A percentile compares a stretch with the other conserved stretches of the same genome.
These are phyloP conservation scores for Phoma herbarum DNA, from an alignment of 2,329 filamentous ascomycete species.

Conservation along the genomic window DNA sequence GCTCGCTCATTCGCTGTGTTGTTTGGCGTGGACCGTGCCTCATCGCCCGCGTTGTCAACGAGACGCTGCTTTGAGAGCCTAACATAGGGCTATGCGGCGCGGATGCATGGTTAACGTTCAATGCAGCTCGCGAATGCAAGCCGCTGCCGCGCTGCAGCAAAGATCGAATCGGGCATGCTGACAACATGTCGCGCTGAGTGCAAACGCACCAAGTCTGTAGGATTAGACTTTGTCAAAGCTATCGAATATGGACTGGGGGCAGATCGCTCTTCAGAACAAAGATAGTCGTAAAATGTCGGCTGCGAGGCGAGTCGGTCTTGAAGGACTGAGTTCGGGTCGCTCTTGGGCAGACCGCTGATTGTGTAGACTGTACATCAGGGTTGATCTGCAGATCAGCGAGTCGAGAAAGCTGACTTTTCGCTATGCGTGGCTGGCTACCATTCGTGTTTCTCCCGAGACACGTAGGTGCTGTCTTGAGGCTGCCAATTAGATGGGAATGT, in stretches of 20 bases:
- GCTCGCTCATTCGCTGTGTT: constrained; percentile 1
- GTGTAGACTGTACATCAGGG: not conserved
- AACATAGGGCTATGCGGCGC: constrained; percentile 27
- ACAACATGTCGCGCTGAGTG: not conserved
- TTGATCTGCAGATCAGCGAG: constrained; percentile 15
- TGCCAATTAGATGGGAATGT: not conserved
- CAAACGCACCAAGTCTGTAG: not conserved
- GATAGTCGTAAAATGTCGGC: not conserved
- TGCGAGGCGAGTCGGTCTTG: not conserved
- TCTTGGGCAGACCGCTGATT: not conserved
- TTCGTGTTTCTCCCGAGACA: not conserved
- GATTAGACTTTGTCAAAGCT: constrained; percentile 6
- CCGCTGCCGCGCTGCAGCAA: constrained; percentile 15
- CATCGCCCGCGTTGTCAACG: constrained; percentile 6
- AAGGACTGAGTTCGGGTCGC: not conserved
- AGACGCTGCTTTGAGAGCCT: constrained; percentile 20
- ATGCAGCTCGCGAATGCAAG: constrained; percentile 26
- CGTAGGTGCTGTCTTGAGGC: not conserved
- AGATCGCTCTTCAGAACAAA: not conserved
- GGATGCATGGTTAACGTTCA: constrained; percentile 7
- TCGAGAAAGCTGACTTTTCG: constrained; percentile 9
- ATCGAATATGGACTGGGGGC: constrained; percentile 1
- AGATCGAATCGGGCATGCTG: constrained; percentile 7
- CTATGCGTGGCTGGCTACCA: not conserved
- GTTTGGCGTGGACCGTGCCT: constrained; percentile 4